phyloP scores from a whole-genome alignment of 2,329 filamentous ascomycete species.

The Sclerotinia subarctica region DNA sequence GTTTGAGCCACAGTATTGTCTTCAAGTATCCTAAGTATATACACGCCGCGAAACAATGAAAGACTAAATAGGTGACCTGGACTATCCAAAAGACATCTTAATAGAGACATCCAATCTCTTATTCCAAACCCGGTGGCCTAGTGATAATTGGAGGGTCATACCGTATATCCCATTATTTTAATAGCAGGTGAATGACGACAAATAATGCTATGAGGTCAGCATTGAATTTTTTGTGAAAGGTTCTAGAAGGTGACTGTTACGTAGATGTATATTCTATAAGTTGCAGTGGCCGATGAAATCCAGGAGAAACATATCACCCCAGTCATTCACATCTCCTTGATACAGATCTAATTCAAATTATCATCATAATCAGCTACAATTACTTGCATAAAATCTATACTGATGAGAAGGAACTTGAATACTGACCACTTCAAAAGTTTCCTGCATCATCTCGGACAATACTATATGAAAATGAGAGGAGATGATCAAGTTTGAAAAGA shows the following conservation, averaged over 20 bases:
- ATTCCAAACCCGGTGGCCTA: neutral
- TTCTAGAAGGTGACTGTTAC: neutral
- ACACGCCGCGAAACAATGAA: too few species aligned
- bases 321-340: neutral
- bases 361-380: too few species aligned
- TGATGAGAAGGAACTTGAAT: neutral
- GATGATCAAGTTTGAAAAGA: too few species aligned
- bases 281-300: too few species aligned
- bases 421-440: neutral
- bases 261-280: too few species aligned
- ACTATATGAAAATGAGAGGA: neutral
- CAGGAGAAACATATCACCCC: neutral
- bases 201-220: neutral
- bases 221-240: neutral
- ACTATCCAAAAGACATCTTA: too few species aligned
- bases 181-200: neutral
- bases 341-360: too few species aligned
- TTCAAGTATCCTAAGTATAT: too few species aligned
- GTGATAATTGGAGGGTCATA: too few species aligned
- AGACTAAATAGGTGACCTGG: too few species aligned
- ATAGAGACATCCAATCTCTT: neutral
- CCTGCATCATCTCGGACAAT: accelerated
- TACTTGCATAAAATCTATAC: neutral
- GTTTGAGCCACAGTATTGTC: too few species aligned
- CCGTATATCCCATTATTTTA: too few species aligned